Evolutionary conservation across 2,329 filamentous ascomycete genomes (phyloP).

Genomic region (Monilinia polystroma): DNA sequence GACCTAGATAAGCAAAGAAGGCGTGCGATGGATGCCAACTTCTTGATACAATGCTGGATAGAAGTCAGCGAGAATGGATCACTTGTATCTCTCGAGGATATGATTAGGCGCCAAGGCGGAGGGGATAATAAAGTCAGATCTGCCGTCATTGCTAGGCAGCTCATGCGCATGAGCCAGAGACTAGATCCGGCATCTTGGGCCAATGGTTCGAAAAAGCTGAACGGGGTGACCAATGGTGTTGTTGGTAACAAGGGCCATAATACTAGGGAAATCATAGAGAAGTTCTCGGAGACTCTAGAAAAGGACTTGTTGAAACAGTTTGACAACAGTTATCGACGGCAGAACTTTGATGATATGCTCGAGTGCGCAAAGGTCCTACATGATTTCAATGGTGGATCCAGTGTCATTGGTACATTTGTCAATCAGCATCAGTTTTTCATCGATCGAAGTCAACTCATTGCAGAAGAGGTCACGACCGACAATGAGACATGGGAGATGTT

Average conservation of each 20-base stretch:
- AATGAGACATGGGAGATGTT: constrained; percentile 82
- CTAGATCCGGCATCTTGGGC: constrained; percentile 77
- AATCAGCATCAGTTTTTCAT: constrained; percentile 99
- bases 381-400: constrained; percentile 94
- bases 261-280: constrained; percentile 88
- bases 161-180: constrained; percentile 90
- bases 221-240: constrained; percentile 47
- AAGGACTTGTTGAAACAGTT: constrained; percentile 95
- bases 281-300: constrained; percentile 92
- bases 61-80: constrained; percentile 90
- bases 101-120: constrained; percentile 73
- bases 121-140: constrained; percentile 92
- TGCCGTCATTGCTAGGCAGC: constrained; percentile 87
- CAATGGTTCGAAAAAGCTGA: constrained; percentile 54
- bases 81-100: constrained; percentile 81
- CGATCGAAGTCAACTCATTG: constrained; percentile 85
- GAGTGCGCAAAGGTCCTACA: constrained; percentile 91
- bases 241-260: constrained; percentile 52
- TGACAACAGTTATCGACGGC: constrained; percentile 91
- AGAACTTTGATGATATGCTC: constrained; percentile 97
- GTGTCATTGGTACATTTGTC: constrained; percentile 93
- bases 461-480: constrained; percentile 57
- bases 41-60: constrained; percentile 94
- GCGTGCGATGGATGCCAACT: constrained; percentile 87
- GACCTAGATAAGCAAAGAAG: constrained; percentile 90